These are phyloP conservation scores for Aspergillus intermedius DNA, from an alignment of 2,329 filamentous ascomycete genomes.

Conservation along the genomic window DNA sequence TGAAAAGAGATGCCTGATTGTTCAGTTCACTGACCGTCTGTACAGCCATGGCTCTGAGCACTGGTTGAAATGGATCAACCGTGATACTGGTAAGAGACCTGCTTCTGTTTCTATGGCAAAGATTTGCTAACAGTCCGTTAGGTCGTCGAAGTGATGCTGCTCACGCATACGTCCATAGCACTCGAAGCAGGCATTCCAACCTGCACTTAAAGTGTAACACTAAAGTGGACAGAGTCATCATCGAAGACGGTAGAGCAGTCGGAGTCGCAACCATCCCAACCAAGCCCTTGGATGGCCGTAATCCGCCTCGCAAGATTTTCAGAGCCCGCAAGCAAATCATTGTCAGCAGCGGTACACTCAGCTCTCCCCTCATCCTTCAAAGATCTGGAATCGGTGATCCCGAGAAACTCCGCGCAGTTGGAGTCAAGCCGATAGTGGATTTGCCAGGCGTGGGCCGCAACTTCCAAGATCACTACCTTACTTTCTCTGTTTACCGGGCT, in stretches of 20 bases:
- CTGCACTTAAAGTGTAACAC: slow-evolving; percentile 68
- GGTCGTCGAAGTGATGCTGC: slow-evolving; percentile 71
- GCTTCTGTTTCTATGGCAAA: too few relatives aligned
- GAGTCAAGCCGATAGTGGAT: slow-evolving; percentile 63
- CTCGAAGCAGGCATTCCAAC: slow-evolving; percentile 62
- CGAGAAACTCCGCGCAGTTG: slow-evolving; percentile 61
- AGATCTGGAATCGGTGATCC: slow-evolving; percentile 68
- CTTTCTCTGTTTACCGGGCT: slow-evolving; percentile 63
- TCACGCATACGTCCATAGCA: slow-evolving; percentile 72
- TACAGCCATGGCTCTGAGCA: slow-evolving; percentile 63
- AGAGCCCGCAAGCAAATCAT: slow-evolving; percentile 68
- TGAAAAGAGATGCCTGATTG: background rate
- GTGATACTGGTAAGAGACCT: slow-evolving; percentile 40
- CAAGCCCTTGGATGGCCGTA: slow-evolving; percentile 57
- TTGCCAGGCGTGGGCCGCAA: slow-evolving; percentile 68
- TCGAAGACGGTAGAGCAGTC: slow-evolving; percentile 65
- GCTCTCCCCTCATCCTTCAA: slow-evolving; percentile 68
- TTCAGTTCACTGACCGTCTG: background rate
- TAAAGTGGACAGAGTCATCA: slow-evolving; percentile 69
- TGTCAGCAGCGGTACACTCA: slow-evolving; percentile 65
- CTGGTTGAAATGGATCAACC: slow-evolving; percentile 82
- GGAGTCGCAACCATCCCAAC: slow-evolving; percentile 64
- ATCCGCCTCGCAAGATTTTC: slow-evolving; percentile 52
- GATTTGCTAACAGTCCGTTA: slow-evolving; percentile 35
- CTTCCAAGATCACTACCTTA: slow-evolving; percentile 71